Conservation (phyloP, 352 stramenopile species). For the Discostella stelligera region DNA sequence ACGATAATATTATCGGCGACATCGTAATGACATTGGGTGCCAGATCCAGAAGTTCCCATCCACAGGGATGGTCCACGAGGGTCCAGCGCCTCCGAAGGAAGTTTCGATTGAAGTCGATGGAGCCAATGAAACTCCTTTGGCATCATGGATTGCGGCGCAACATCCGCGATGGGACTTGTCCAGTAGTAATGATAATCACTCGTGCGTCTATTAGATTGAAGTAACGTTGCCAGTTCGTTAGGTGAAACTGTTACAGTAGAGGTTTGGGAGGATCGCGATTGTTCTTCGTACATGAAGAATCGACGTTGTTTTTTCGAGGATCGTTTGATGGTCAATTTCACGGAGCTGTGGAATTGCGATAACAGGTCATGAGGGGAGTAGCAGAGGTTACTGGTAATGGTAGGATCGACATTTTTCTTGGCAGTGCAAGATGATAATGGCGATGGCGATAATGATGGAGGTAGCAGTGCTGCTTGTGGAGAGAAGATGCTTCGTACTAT, state of each 20-base stretch:
- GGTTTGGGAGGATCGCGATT: background rate
- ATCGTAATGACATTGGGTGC: constrained; percentile 60
- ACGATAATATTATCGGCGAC: constrained; percentile 56
- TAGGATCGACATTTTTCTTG: background rate
- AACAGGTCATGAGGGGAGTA: constrained; percentile 8
- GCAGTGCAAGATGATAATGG: background rate
- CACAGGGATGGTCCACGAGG: constrained; percentile 29
- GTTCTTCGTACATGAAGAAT: constrained; percentile 15
- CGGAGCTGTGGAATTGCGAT: background rate
- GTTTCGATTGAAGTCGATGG: background rate
- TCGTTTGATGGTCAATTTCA: constrained; percentile 6
- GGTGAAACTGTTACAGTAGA: constrained; percentile 5
- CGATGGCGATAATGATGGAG: constrained; percentile 9
- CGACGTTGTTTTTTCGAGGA: background rate
- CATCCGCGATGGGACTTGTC: constrained; percentile 1
- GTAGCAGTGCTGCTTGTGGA: constrained; percentile 2
- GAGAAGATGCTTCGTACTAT: constrained; percentile 8
- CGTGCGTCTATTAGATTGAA: background rate
- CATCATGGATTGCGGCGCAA: constrained; percentile 2
- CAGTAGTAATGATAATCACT: constrained; percentile 13
- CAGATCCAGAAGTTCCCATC: constrained; percentile 38
- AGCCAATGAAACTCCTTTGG: background rate
- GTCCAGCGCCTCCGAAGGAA: background rate
- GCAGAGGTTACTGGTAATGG: background rate
- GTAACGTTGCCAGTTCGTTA: background rate